Conservation (phyloP, 2,329 filamentous ascomycete genomes). For the Cladosporium austrohemisphaericum region DNA sequence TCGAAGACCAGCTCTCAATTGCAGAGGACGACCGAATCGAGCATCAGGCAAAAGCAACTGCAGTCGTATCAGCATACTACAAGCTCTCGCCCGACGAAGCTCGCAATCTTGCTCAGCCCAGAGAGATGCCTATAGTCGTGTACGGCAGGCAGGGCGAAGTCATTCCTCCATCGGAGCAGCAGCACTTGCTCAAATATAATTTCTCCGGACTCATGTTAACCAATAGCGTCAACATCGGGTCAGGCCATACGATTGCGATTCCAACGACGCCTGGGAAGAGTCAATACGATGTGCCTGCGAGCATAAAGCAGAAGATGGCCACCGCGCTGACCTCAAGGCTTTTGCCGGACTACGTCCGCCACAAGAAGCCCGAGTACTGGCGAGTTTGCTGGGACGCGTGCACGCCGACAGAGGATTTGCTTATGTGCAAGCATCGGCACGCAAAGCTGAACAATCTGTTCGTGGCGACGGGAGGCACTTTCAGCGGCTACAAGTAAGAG, state of each 20-base stretch:
- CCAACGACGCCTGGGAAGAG: constrained; percentile 45
- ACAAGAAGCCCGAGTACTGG: constrained; percentile 37
- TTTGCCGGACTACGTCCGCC: constrained; percentile 33
- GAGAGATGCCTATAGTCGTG: constrained; percentile 52
- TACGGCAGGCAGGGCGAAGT: constrained; percentile 47
- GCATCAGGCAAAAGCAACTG: constrained; percentile 55
- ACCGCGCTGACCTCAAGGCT: constrained; percentile 26
- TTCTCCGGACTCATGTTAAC: constrained; percentile 34
- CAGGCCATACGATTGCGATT: constrained; percentile 49
- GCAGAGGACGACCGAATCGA: constrained; percentile 47
- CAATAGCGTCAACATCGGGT: constrained; percentile 47
- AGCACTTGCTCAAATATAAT: constrained; percentile 53
- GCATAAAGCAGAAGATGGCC: constrained; percentile 43
- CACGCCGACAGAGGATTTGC: constrained; percentile 60
- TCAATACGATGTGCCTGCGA: constrained; percentile 42
- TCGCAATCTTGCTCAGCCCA: constrained; percentile 39
- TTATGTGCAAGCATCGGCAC: constrained; percentile 53
- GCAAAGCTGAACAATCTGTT: constrained; percentile 51
- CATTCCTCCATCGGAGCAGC: constrained; percentile 47
- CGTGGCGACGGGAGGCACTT: constrained; percentile 60
- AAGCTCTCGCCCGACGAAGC: constrained; percentile 49
- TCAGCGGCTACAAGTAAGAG: constrained; percentile 59
- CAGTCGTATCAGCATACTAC: constrained; percentile 56
- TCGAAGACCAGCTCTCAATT: constrained; percentile 43
- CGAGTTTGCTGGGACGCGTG: constrained; percentile 58